A percentile compares a stretch with the other conserved stretches of the same genome.
phyloP scores from a whole-genome alignment of 352 stramenopile genomes.

The Thalassiosira livingstoniorum region DNA sequence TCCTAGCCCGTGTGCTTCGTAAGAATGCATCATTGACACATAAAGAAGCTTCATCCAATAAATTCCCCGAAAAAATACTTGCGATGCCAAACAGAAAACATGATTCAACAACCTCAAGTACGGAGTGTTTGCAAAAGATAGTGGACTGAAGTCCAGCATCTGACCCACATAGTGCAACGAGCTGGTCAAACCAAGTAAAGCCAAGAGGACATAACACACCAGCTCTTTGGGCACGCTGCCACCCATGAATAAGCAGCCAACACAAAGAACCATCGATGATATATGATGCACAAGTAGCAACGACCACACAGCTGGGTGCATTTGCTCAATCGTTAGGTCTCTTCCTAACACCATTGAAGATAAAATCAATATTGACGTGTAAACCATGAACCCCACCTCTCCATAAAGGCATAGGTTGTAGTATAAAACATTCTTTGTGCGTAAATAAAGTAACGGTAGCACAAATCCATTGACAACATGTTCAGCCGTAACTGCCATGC shows the following conservation, averaged over 20 bases:
- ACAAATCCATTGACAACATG: slow-evolving; percentile 49
- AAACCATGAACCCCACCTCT: slow-evolving; percentile 47
- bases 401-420: slow-evolving; percentile 46
- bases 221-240: slow-evolving; percentile 30
- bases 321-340: slow-evolving; percentile 52
- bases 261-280: slow-evolving; percentile 28
- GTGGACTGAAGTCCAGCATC: slow-evolving; percentile 51
- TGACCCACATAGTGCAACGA: slow-evolving; percentile 47
- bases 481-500: slow-evolving; percentile 31
- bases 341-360: slow-evolving; percentile 29
- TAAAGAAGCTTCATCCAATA: slow-evolving; percentile 40
- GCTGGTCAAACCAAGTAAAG: slow-evolving; percentile 45
- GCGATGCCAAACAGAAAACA: slow-evolving; percentile 34
- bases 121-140: slow-evolving; percentile 37
- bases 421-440: slow-evolving; percentile 35
- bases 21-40: slow-evolving; percentile 13
- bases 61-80: slow-evolving; percentile 40
- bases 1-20: slow-evolving; percentile 22
- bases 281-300: slow-evolving; percentile 49
- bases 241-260: slow-evolving; percentile 31
- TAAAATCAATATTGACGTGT: slow-evolving; percentile 23
- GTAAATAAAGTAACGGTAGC: slow-evolving; percentile 31
- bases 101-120: slow-evolving; percentile 38
- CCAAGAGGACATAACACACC: slow-evolving; percentile 35
- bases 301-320: slow-evolving; percentile 45